Conservation (phyloP, 2,329 filamentous ascomycete species). For the Fusarium tricinctum region DNA sequence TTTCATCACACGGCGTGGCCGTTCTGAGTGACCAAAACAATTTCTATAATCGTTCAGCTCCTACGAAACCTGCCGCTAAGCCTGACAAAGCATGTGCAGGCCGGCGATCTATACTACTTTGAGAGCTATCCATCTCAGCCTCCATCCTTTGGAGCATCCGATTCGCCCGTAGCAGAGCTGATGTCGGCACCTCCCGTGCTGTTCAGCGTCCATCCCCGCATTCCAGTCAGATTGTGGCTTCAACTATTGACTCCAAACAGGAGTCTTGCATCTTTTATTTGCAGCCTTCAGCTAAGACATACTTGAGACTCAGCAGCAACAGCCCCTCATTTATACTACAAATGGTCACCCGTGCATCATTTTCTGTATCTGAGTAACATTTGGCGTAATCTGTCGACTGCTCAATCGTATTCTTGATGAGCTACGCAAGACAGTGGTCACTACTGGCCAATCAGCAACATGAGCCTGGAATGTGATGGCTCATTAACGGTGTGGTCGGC, state of each 20-base stretch:
- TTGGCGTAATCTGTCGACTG: background rate
- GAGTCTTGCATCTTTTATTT: background rate
- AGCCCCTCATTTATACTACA: slow-evolving; percentile 4
- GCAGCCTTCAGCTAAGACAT: background rate
- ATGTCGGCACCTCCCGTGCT: background rate
- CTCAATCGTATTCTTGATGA: background rate
- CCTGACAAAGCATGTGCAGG: background rate
- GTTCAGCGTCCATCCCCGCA: background rate
- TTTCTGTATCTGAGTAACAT: accelerated
- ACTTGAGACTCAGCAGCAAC: background rate
- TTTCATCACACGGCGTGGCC: background rate
- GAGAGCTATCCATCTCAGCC: background rate
- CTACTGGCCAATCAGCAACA: background rate
- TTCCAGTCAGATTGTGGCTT: background rate
- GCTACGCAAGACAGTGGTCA: background rate
- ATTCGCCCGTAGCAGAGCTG: background rate
- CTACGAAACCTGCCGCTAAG: background rate
- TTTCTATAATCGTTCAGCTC: background rate
- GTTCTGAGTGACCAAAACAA: background rate
- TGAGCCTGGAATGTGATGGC: background rate
- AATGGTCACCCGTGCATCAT: background rate
- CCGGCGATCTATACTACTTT: background rate
- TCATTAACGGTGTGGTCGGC: background rate
- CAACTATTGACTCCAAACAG: background rate
- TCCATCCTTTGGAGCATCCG: background rate